Percentiles rank a stretch among this genome's conserved stretches.
Evolutionary conservation across 2,329 filamentous ascomycete species (phyloP).

Genomic region (Metarhizium brunneum): DNA sequence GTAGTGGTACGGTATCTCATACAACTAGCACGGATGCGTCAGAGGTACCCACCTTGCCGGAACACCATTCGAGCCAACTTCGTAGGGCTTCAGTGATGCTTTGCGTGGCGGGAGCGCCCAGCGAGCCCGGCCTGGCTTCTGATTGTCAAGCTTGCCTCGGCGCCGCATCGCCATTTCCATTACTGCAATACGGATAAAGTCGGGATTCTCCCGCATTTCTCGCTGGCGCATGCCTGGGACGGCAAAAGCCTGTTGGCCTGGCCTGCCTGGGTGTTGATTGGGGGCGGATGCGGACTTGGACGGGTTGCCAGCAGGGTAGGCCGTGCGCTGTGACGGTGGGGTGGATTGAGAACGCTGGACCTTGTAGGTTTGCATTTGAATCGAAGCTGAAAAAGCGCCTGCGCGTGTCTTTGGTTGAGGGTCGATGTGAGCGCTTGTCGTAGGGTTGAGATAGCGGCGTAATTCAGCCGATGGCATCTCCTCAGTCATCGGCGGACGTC

Average conservation of each 20-base stretch:
- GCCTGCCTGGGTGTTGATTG: constrained; percentile 16
- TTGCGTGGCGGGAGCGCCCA: constrained; percentile 61
- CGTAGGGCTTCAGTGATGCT: constrained; percentile 41
- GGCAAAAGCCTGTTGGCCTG: constrained; percentile 21
- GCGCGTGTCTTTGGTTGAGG: constrained; percentile 16
- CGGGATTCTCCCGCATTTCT: constrained; percentile 60
- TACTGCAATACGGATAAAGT: constrained; percentile 62
- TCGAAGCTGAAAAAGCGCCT: constrained; percentile 49
- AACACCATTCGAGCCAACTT: constrained; percentile 47
- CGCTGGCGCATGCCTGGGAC: constrained; percentile 47
- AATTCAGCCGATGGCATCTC: constrained; percentile 58
- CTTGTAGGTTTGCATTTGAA: constrained; percentile 65
- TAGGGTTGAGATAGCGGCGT: constrained; percentile 59
- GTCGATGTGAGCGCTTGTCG: constrained; percentile 30
- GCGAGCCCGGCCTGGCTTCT: constrained; percentile 56
- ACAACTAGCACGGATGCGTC: constrained; percentile 11
- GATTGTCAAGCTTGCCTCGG: constrained; percentile 55
- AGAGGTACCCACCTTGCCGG: constrained; percentile 48
- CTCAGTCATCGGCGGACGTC: constrained; percentile 50
- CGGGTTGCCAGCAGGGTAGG: constrained; percentile 11
- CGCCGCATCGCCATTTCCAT: constrained; percentile 66
- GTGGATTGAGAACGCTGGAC: constrained; percentile 39
- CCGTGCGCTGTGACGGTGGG: constrained; percentile 20
- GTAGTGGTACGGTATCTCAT: neutral
- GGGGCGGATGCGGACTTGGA: neutral